Base-by-base conservation (phyloP, 257 asterid species). In the Solanum virginianum region DNA sequence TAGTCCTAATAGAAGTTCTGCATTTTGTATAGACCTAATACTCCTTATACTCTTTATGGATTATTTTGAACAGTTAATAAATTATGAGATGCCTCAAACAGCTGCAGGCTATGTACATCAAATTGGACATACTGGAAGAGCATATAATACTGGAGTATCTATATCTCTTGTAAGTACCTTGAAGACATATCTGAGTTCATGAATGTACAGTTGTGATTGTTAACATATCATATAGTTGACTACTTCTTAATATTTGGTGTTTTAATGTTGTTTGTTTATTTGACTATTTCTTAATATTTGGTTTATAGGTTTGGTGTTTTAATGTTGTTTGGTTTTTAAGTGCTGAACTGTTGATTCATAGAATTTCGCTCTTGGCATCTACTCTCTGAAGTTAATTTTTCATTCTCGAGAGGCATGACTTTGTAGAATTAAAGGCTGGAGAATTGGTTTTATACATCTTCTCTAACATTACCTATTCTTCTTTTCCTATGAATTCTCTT, bases 101-200 rank as follows among this genome's bases (percentile, higher is more conserved):
- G 95, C 97, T 53, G 93, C 92, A 1, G 99, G 98, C 24, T 97
- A 97, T 89, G 96, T 95, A 88, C 99, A 97, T 91, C 97, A 98
- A 80, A 92, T 97, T 87, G 99, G 99, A 83, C 98, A 98, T 79
- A 94, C 98, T 59, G 99, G 98, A 88, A 93, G 99, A 92, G 98
- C 97, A 81, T 92, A 93, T 87, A 94, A 91, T 86, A 90, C 98
- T 54, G 98, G 98, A 83, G 99, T 98, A 87, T 94, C 99, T 83
- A 95, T 97, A 54, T 94, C 99, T 81, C 94, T 97, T 86, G 99
- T 97, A 88, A 88, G 95, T 88, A 89, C 86, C 74, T 91, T 26
- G 66, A 32, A 32, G 36, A 79, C 63, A 84, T 15, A 36, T 26
- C 32, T n/a, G 83, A 72, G 53, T 57, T 81, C 11, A 36, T 86